Base-by-base conservation (phyloP, 78 protist species). In the Cavenderia fasciculata region DNA sequence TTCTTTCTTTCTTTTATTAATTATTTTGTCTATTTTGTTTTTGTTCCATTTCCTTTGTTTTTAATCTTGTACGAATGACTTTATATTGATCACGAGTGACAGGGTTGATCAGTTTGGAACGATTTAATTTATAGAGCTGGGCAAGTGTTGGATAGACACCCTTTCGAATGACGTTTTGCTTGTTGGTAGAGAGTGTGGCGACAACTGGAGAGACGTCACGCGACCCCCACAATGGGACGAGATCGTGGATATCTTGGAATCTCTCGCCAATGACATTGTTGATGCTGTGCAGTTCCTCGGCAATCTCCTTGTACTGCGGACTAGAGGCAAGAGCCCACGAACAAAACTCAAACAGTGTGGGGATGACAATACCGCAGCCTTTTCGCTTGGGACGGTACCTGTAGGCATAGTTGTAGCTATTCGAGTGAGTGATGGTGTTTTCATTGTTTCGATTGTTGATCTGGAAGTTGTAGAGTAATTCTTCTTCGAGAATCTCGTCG, bases 331-430 rank as follows among this genome's bases (percentile, higher is more conserved):
- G 40, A 7, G 57, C 73, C 90, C 90, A 82, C 29, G 78, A 59
- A 56, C 90, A 82, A 69, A 52, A 82, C 73, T 82, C 90, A 68
- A 82, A 82, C 0, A 82, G 90, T 0, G 90, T 82, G 43, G 90
- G 90, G 12, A 82, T 29, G 43, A 82, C 90, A 2, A 56, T 63
- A 31, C 90, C 90, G 54, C 78, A 65, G 33, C 90, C 90, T 14
- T 71, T 82, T 57, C 90, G 19, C 47, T 49, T 82, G 19, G 90
- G 90, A 52, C 90, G 59, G 23, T 82, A 72, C 16, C 90, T 41
- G 44, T 82, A 82, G 29, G 54, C 19, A 21, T 82, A 82, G 25
- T 66, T 69, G n/a, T 82, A 82, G 4, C 56, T 52, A n/a, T 82
- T 82, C 31, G 54, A 44, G n/a, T 82, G 90, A 0, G 90, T 52